A percentile compares a stretch with the other conserved stretches of the same genome.
Conservation (phyloP, 2,329 filamentous ascomycete genomes). For the Cordyceps cicadae region DNA sequence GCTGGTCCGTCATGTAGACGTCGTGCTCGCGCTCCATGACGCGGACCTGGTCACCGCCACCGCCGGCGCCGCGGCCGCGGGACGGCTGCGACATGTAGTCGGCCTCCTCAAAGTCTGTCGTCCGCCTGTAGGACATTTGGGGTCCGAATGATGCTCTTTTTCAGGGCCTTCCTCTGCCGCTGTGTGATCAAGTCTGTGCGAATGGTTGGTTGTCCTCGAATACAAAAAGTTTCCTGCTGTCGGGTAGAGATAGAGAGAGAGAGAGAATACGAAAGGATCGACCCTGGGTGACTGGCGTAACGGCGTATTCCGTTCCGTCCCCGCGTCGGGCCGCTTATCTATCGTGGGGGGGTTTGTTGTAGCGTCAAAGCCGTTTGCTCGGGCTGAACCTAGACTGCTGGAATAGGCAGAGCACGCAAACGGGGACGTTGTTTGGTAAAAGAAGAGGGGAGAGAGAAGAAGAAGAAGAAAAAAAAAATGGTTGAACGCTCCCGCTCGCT, state of each 20-base stretch:
- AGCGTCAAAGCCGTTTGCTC: not conserved
- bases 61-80: not conserved
- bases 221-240: no score
- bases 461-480: no score
- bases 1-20: constrained; percentile 16
- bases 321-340: not conserved
- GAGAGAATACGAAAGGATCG: not conserved
- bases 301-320: not conserved
- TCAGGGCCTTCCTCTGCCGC: not conserved
- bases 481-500: not conserved
- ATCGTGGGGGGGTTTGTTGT: not conserved
- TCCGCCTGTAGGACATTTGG: constrained; percentile 7
- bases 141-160: not conserved
- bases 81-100: constrained; percentile 17
- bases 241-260: no score
- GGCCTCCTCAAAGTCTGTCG: constrained; percentile 26
- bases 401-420: not conserved
- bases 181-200: no score
- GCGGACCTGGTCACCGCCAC: constrained; percentile 26
- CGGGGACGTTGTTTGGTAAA: not conserved
- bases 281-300: not conserved
- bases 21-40: constrained; percentile 35
- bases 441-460: no score
- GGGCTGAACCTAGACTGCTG: not conserved
- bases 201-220: no score